These are phyloP conservation scores for Vitis hybrid DNA, from an alignment of 177 flowering plant genomes.

Conservation along the genomic window DNA sequence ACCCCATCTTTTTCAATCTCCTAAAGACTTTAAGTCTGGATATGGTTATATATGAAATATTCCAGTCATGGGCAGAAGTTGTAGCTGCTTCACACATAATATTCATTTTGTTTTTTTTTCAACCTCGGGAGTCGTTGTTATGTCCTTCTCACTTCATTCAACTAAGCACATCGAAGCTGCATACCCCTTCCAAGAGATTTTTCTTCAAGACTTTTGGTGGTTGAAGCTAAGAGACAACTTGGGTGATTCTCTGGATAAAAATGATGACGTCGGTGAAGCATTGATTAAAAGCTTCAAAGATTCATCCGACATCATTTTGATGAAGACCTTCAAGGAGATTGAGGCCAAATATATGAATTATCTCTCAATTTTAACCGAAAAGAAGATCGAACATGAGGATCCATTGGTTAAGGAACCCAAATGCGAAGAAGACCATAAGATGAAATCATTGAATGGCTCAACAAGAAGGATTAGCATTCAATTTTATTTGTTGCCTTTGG, in stretches of 20 bases:
- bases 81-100: neutral
- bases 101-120: constrained; percentile 21
- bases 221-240: neutral
- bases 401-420: neutral
- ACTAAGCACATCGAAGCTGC: neutral
- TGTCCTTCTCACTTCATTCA: neutral
- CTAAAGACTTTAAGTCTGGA: constrained; percentile 19
- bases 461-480: too few relatives aligned
- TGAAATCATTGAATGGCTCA: too few relatives aligned
- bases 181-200: constrained; percentile 4
- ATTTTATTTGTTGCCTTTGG: too few relatives aligned
- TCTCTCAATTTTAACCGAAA: neutral
- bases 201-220: neutral
- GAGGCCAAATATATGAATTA: neutral
- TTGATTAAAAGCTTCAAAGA: neutral
- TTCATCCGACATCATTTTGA: neutral
- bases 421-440: neutral
- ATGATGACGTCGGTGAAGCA: neutral
- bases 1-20: constrained; percentile 12
- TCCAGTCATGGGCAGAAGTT: constrained; percentile 29
- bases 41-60: constrained; percentile 26
- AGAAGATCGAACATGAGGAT: constrained; percentile 1
- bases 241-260: neutral
- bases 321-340: constrained; percentile 8
- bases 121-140: neutral